Base-by-base conservation (phyloP, 2,329 filamentous ascomycete genomes). In the Fusarium chuoi region DNA sequence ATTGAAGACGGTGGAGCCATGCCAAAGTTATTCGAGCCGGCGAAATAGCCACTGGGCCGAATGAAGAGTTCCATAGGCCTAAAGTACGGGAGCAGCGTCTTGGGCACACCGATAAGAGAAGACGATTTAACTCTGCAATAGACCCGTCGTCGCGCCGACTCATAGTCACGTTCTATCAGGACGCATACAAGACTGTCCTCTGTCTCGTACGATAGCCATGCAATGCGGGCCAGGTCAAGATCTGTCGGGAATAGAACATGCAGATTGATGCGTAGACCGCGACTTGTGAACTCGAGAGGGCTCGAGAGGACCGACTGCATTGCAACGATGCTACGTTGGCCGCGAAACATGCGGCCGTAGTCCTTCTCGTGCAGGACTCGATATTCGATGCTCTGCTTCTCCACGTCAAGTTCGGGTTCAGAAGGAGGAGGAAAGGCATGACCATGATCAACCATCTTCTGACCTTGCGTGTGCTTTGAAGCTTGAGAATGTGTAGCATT, bases 141-240 rank as follows among this genome's bases (percentile, higher is more conserved):
- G 8, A 58, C 39, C 18, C 64, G 41, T 12, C 39, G 30, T 17
- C 33, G 46, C 17, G 48, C 30, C n/a, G 48, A 46, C 30, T 58
- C 49, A 22, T 26, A 52, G 20, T 57, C 54, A 22, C 42, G 63
- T 9, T 65, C 63, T 22, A 66, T 52, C 17, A 66, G 39, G 26
- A 65, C 63, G 18, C 61, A 66, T 22, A 66, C 30, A 22, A 66
- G 61, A 44, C 52, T 45, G 17, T 49, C 49, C 7, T 66, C 61
- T 24, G 55, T 55, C 28, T 66, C 61, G 6, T 65, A 66, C 4
- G 63, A 65, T 24, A 66, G 48, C 63, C 63, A 65, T 12, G 63
- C 63, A 14, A 66, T 28, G 26, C 24, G 41, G 3, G 49, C 35
- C 9, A 58, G 24, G 30, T 36, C 26, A 15, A 35, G 42, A 22